Base-by-base conservation (phyloP, 2,329 filamentous ascomycete species). In the Pezicula radicicola region DNA sequence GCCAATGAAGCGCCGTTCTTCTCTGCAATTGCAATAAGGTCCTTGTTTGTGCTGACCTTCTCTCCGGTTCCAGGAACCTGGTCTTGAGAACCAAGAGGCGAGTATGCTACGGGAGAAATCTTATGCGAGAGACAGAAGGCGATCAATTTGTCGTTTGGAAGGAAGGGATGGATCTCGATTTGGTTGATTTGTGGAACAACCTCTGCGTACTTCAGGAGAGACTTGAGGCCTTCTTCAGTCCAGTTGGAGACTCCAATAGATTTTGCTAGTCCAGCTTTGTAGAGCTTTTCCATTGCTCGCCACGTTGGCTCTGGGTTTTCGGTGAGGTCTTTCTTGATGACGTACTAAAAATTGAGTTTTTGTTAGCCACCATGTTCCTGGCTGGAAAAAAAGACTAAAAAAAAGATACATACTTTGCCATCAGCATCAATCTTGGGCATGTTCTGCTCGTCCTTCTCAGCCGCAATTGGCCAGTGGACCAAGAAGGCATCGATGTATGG, bases 401-500 rank as follows among this genome's bases (percentile, higher is more conserved):
- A 33, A 39, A 15, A 37, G 16, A 41, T 39, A 28, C 56, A 48
- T 66, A 77, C 74, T 70, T 79, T 79, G 55, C 76, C 77, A 66
- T 80, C 75, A 28, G 74, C 59, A 35, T 77, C 77, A 59, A 80
- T 69, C 51, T 74, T 73, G 40, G 70, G 60, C 62, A 80, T 86
- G 67, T 90, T 67, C 66, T 93, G 85, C n/a, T 81, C 72, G 48
- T 83, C 81, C 69, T 84, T 90, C 90, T 93, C 83, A 88, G 84
- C 51, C 82, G 84, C 51, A 89, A 75, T 75, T 4, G 89, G 87
- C 89, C 89, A 94, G 73, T 96, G 90, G 75, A 95, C 80, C 37
- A 95, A 77, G 66, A 83, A 91, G 54, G 92, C 75, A 67, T 95
- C 90, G 9, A 95, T 79, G 66, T 95, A 93, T 58, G 90, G 85